Evolutionary conservation across 2,329 filamentous ascomycete genomes (phyloP), one percentile per base, ranked within the genome.

Genomic region (Magnaporthiopsis poae): DNA sequence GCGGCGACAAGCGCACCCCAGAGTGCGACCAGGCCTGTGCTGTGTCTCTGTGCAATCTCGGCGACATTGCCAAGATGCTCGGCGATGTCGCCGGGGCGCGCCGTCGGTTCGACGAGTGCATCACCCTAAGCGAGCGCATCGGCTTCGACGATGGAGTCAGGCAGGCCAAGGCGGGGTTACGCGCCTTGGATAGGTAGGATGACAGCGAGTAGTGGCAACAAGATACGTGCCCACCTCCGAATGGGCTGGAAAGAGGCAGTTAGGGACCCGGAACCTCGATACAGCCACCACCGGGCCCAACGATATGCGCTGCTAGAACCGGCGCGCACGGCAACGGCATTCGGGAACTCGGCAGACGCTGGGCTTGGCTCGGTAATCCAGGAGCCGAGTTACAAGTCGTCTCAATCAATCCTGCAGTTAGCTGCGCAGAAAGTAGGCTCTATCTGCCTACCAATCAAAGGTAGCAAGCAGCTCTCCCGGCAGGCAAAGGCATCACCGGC

Each of bases 21-120:
- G 91, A 96, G 73, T 97, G 94, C 73, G 92, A 96, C 74, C 77
- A 89, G 66, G 91, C 89, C 1, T 97, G 93, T 73, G 90, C 89
- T 2, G 90, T 89, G 7, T 90, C 93, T 9, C 87, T 90, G n/a
- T 90, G 91, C 76, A 96, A 96, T 74, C 84, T 96, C 65, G 94
- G 88, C 31, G 90, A 96, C 72, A 88, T 97, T 71, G 89, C 90
- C 0, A 87, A 90, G 70, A 88, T 95, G 84, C 78, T 88, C 68
- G 88, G 89, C 1, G 84, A 90, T 71, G 72, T 81, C 1, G 79
- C 80, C 4, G 83, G 90, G 70, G 92, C 94, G 1, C 82, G 83
- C 71, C 82, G 81, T 71, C 85, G 84, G 73, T 96, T 90, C 73
- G 78, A 82, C 66, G 85, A 96, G 74, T 89, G 90, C 12, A 82